Percentiles rank a stretch among this genome's conserved stretches.
These are phyloP conservation scores for Globisporangium alternatum DNA, from an alignment of 352 stramenopile species.

Conservation along the genomic window DNA sequence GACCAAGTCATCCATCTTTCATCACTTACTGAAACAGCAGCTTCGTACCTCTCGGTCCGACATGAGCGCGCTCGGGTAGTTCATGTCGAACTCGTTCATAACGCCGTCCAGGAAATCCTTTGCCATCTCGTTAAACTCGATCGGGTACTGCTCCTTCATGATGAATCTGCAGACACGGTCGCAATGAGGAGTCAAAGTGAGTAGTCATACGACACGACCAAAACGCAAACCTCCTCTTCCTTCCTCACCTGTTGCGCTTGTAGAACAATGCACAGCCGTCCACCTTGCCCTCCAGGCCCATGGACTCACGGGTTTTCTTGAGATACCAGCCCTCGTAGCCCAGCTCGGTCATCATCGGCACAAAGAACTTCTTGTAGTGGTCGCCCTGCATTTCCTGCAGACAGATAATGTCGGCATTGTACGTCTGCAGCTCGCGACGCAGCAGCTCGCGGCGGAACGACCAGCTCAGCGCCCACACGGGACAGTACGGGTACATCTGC, in stretches of 20 bases:
- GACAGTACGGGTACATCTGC: slow-evolving; percentile 96
- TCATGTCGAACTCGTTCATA: slow-evolving; percentile 76
- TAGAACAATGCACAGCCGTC: slow-evolving; percentile 99
- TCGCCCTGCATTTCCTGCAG: slow-evolving; percentile 98
- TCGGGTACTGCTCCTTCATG: slow-evolving; percentile 89
- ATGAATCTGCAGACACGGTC: slow-evolving; percentile 47
- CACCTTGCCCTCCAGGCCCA: slow-evolving; percentile 96
- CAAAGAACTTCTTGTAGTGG: slow-evolving; percentile 97
- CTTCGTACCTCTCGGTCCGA: slow-evolving; percentile 46
- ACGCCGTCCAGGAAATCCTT: slow-evolving; percentile 68
- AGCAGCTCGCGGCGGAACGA: slow-evolving; percentile 93
- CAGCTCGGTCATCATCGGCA: slow-evolving; percentile 91
- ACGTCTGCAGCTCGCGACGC: slow-evolving; percentile 86
- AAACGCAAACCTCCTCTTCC: neutral
- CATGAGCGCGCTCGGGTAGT: slow-evolving; percentile 66
- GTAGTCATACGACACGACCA: neutral
- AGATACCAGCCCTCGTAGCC: slow-evolving; percentile 98
- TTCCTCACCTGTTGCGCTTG: slow-evolving; percentile 87
- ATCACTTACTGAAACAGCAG: too few species aligned
- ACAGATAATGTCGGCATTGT: slow-evolving; percentile 96
- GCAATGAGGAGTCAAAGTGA: neutral
- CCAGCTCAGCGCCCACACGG: slow-evolving; percentile 97
- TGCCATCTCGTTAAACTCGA: slow-evolving; percentile 97
- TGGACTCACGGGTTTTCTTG: slow-evolving; percentile 97
- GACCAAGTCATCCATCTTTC: too few species aligned